phyloP scores from a whole-genome alignment of 1,139 yeast genomes.

The Protomyces macrosporus region DNA sequence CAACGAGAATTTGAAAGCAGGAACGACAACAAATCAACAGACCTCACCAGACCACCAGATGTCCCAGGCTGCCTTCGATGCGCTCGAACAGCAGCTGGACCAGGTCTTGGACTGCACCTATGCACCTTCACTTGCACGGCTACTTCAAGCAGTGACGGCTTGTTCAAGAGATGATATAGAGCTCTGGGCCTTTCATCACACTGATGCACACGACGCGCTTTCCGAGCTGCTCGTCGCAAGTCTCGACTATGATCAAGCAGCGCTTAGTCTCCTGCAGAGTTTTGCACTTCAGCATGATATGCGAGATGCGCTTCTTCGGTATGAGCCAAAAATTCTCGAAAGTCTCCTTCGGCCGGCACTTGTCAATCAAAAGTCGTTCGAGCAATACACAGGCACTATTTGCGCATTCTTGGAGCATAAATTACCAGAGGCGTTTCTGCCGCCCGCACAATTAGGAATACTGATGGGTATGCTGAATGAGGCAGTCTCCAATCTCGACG shows the following conservation, averaged over 20 bases:
- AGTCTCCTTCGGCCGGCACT: slow-evolving; percentile 1
- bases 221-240: neutral
- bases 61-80: neutral
- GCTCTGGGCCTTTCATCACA: neutral
- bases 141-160: neutral
- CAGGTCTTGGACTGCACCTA: neutral
- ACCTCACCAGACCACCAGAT: neutral
- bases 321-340: neutral
- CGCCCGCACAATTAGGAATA: neutral
- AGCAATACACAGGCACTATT: neutral
- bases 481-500: neutral
- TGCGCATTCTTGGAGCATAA: neutral
- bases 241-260: slow-evolving; percentile 3
- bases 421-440: neutral
- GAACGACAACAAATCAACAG: neutral
- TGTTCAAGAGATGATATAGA: neutral
- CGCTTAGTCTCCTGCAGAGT: neutral
- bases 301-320: neutral
- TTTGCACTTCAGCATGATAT: neutral
- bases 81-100: neutral
- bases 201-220: neutral
- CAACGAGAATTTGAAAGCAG: neutral
- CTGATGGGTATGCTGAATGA: neutral
- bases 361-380: slow-evolving; percentile 7
- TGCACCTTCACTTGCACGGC: neutral